Base-by-base conservation (phyloP, 441 rosid species). In the Gossypium davidsonii region DNA sequence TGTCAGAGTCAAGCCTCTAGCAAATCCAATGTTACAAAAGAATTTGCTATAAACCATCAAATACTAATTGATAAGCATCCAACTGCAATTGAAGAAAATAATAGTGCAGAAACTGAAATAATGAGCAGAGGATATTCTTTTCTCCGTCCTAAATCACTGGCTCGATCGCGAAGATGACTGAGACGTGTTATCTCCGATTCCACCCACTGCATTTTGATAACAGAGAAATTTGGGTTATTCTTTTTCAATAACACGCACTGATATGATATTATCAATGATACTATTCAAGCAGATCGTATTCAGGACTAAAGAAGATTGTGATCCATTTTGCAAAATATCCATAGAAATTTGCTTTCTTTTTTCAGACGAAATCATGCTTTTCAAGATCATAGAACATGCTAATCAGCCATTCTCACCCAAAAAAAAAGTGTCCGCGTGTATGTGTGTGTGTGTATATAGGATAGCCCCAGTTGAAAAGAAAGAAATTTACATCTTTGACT, bases 111-210 rank as follows among this genome's bases (percentile, higher is more conserved):
- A 39, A 7, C n/a, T 25, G 77, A 72, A 66, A 53, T 56, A 73
- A 74, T 26, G 11, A 66, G 76, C 17, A 78, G 92, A 93, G 98
- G 99, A 95, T 93, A 95, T 93, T 93, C 94, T 82, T 93, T 95
- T 77, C 94, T 85, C 31, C 79, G 90, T 37, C 99, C 98, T 84
- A 83, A 75, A 65, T 95, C 99, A 83, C 99, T 95, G 23, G 98
- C 99, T 78, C 99, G 98, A 87, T 95, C 99, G 71, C 98, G 91
- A 63, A 93, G 93, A 87, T 91, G 99, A 81, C 88, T 85, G 72
- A 88, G 80, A 49, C 97, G 94, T 63, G 90, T 75, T 74, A 87
- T 86, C 90, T 95, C 98, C 28, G 94, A 72, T 58, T 95, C 97
- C 83, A 95, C 76, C 85, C 84, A 80, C 99, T 95, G 90, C 88